These are phyloP conservation scores for Rhynchosporium agropyri DNA, from an alignment of 2,329 filamentous ascomycete genomes.

Conservation along the genomic window DNA sequence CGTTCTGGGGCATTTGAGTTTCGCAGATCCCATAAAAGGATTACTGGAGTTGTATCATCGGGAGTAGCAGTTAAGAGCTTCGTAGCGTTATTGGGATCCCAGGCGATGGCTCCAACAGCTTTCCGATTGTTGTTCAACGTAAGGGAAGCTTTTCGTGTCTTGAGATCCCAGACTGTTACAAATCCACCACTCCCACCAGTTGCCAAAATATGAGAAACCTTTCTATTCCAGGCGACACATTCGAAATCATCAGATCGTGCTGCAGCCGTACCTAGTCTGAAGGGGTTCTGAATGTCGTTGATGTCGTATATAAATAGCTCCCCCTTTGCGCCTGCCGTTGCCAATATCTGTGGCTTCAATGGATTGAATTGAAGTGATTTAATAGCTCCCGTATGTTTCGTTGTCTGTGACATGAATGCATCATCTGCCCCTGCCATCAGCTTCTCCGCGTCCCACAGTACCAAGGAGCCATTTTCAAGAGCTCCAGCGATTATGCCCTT, in stretches of 20 bases:
- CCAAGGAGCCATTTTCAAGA: slow-evolving; percentile 89
- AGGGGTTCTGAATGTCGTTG: slow-evolving; percentile 85
- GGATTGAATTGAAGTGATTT: slow-evolving; percentile 98
- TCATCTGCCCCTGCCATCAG: slow-evolving; percentile 62
- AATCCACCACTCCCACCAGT: slow-evolving; percentile 93
- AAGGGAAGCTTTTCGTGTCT: slow-evolving; percentile 95
- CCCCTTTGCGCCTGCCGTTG: slow-evolving; percentile 90
- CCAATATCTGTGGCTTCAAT: slow-evolving; percentile 84
- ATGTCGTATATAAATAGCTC: slow-evolving; percentile 96
- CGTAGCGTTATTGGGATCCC: slow-evolving; percentile 95
- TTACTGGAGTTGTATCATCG: slow-evolving; percentile 83
- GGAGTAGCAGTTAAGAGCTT: slow-evolving; percentile 92
- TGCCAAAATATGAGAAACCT: slow-evolving; percentile 93
- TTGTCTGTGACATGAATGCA: slow-evolving; percentile 81
- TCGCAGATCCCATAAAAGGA: slow-evolving; percentile 90
- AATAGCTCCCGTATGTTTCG: slow-evolving; percentile 89
- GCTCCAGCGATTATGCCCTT: slow-evolving; percentile 92
- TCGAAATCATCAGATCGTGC: slow-evolving; percentile 94
- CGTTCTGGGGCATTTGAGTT: slow-evolving; percentile 95
- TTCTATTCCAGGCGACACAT: slow-evolving; percentile 97
- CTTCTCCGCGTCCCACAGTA: slow-evolving; percentile 87
- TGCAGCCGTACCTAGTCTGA: slow-evolving; percentile 83
- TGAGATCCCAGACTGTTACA: slow-evolving; percentile 97
- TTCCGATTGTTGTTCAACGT: slow-evolving; percentile 94
- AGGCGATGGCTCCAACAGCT: slow-evolving; percentile 91